A percentile compares a stretch with the other conserved stretches of the same genome.
phyloP scores from a whole-genome alignment of 805 yeast genomes.

The Yarrowia bubula region DNA sequence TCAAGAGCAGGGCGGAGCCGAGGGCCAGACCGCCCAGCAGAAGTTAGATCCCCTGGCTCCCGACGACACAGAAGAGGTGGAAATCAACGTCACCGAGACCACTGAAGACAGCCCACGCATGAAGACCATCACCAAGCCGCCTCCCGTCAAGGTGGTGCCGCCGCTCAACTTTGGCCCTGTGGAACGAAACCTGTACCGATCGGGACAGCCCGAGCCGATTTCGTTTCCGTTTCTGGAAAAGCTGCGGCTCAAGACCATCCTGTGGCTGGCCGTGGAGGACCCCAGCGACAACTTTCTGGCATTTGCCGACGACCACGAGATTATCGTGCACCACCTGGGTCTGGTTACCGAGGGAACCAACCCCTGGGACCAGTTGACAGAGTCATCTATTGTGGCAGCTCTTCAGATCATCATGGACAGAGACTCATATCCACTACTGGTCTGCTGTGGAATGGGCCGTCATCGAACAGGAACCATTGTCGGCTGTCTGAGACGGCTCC shows the following conservation, averaged over 20 bases:
- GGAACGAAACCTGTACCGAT: conserved; percentile 77
- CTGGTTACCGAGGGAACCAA: conserved; percentile 77
- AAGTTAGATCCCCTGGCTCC: neutral
- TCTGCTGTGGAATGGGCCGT: conserved; percentile 98
- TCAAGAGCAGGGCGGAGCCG: neutral
- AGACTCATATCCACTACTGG: conserved; percentile 77
- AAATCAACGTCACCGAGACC: neutral
- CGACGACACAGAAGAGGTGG: neutral
- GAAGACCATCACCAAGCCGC: conserved; percentile 29
- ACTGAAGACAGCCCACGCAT: neutral
- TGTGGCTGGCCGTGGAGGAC: conserved; percentile 95
- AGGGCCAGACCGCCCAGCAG: neutral
- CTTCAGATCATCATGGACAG: conserved; percentile 69
- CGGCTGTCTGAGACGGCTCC: conserved; percentile 87
- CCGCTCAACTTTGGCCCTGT: conserved; percentile 96
- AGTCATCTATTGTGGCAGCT: conserved; percentile 74
- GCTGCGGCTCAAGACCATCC: conserved; percentile 69
- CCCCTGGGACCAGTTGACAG: conserved; percentile 96
- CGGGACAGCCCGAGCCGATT: conserved; percentile 94
- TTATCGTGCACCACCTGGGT: conserved; percentile 79
- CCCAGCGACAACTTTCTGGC: conserved; percentile 85
- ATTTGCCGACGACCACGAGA: conserved; percentile 70
- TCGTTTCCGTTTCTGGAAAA: conserved; percentile 82
- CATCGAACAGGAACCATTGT: conserved; percentile 96
- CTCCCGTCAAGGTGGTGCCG: conserved; percentile 54